These are phyloP conservation scores for Scenedesmus sp. DNA, from an alignment of 163 green algal genomes.

Conservation along the genomic window DNA sequence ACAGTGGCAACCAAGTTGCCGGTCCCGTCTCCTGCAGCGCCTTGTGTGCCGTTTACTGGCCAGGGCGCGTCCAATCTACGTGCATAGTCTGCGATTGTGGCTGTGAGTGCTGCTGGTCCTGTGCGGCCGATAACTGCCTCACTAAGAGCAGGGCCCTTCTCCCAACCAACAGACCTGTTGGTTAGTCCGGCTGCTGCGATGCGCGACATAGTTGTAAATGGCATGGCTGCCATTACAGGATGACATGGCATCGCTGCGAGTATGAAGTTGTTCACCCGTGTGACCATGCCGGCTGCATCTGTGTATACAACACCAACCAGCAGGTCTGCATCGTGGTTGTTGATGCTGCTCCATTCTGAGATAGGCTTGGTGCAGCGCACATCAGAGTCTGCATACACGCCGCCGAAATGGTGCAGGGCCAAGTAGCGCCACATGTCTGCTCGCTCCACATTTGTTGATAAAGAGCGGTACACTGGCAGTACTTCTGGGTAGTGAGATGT, in stretches of 20 bases:
- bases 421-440: conserved; percentile 54
- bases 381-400: conserved; percentile 50
- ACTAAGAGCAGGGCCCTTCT: conserved; percentile 6
- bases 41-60: conserved; percentile 28
- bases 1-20: conserved; percentile 12
- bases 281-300: conserved; percentile 8
- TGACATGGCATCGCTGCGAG: conserved; percentile 35
- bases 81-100: conserved; percentile 20
- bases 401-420: conserved; percentile 33
- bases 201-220: conserved; percentile 32
- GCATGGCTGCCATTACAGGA: conserved; percentile 42
- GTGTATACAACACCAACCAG: conserved; percentile 40
- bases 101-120: conserved; percentile 30
- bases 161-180: background rate
- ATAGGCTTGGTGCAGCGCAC: conserved; percentile 36
- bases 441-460: conserved; percentile 43
- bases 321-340: conserved; percentile 30
- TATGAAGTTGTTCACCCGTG: conserved; percentile 44
- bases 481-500: conserved; percentile 14
- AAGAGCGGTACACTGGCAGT: background rate
- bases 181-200: conserved; percentile 26
- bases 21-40: background rate
- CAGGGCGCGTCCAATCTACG: background rate
- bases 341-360: conserved; percentile 28
- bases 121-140: conserved; percentile 37